Evolutionary conservation across 2,329 filamentous ascomycete species (phyloP), one percentile per base, ranked within the genome.

Genomic region (Xylaria sp.): DNA sequence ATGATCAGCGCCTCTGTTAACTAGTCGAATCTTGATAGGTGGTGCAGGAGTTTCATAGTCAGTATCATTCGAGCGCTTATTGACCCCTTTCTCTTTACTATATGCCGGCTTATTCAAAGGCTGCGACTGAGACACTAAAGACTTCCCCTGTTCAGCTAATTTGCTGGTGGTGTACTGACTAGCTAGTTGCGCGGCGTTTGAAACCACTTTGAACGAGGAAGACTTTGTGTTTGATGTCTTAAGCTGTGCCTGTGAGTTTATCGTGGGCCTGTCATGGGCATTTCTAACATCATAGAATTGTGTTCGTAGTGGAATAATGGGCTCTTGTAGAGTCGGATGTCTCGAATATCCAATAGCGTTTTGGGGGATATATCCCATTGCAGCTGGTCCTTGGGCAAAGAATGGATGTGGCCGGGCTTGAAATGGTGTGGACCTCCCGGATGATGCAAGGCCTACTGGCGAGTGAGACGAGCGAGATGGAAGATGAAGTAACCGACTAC

Each of bases 291-390:
- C 2, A 20, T 57, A 58, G 38, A 58, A 67, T 17, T 63, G 56
- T 2, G 42, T 53, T 36, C 63, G 63, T 20, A 71, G 54, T 4
- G 69, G 60, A 6, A 65, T 20, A 33, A 69, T 65, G 31, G 66
- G 59, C 7, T 63, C 63, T 33, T 58, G 57, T 13, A 23, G 58
- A 33, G 9, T 36, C 1, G 48, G 49, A 23, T 46, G 20, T 44
- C 59, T 64, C 10, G 38, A 31, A 15, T 59, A 61, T 65, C 53
- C 51, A 17, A 6, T 6, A n/a, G 33, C 15, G 2, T 49, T 58
- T 15, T 57, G 63, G 23, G 66, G 66, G 31, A 67, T 28, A 42
- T 61, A 69, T 4, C 59, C 63, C 49, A 48, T 66, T 48, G 66
- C 59, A 40, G 59, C 57, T 38, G 69, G 63, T 13, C 59, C 51